Evolutionary conservation across 495 filamentous ascomycete genomes (phyloP), one percentile per base, ranked within the genome.

Genomic region (Aspergillus mulundensis): DNA sequence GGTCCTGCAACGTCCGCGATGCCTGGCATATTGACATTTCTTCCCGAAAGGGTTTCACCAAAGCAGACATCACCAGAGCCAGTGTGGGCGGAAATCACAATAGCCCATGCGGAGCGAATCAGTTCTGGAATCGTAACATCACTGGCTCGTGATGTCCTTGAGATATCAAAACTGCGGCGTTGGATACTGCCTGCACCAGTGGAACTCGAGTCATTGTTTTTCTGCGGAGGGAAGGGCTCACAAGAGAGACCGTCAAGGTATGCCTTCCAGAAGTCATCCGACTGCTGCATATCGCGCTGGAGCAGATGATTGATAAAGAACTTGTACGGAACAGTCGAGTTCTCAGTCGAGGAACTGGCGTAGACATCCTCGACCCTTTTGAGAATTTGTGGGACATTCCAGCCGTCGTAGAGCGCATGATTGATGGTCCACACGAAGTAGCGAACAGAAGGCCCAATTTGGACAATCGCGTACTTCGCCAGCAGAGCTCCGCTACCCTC

Each of bases 351-450:
- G 0, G 59, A 56, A 3, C 54, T 49, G 2, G 50, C 59, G 50
- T 78, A 80, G 24, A 74, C 71, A 21, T 77, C 67, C 24, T 84
- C 80, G 10, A 87, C 76, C 53, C 76, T 76, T 19, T 80, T 72
- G 43, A 84, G 70, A n/a, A 87, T 70, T 18, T 82, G 67, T 15
- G 77, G 75, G 66, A 87, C 74, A 15, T 77, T 84, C 82, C 85
- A 87, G 8, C 85, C 87, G 64, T 90, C 87, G 50, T 88, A 90
- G 0, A 90, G 65, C 1, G 84, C 81, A 55, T 91, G 87, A 50
- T 90, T 86, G 40, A 85, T 77, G 1, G 81, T 83, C 70, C 84
- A 80, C 0, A 86, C 77, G 41, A 89, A 82, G 57, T 81, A 71
- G 1, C 58, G 58, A 28, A 56, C 32, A n/a, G 62, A 66, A 7